Conservation (phyloP, 305 asterid genomes). For the Vinca major region DNA sequence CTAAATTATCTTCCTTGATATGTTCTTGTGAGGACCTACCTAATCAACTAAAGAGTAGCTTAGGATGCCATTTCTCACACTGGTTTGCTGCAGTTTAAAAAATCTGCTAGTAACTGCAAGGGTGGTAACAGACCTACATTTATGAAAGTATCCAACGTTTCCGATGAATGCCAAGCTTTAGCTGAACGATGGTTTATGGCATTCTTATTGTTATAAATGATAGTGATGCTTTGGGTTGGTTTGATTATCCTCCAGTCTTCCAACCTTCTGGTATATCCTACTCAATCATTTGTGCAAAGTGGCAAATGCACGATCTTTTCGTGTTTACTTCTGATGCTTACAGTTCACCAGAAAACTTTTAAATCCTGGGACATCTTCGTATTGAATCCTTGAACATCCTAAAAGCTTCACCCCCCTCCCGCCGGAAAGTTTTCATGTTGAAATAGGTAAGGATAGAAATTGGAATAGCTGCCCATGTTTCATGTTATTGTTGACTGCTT, state of each 20-base stretch:
- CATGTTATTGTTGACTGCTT: not conserved
- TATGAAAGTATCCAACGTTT: not conserved
- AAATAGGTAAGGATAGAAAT: not conserved
- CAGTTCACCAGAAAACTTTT: not conserved
- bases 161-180: not conserved
- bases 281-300: not conserved
- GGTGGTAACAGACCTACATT: not conserved
- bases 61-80: not conserved
- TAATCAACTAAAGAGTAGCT: not conserved
- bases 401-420: not conserved
- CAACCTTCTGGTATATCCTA: not conserved
- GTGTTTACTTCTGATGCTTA: not conserved
- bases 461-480: not conserved
- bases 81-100: not conserved
- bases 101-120: not conserved
- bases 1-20: not conserved
- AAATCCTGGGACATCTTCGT: not conserved
- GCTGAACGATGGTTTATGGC: not conserved
- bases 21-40: not conserved
- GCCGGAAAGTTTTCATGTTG: not conserved
- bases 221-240: not conserved
- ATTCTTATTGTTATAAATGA: not conserved
- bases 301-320: not conserved
- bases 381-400: not conserved
- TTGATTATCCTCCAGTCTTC: not conserved